phyloP scores from a whole-genome alignment of 768 basidiomycete genomes.

The Mycena belliarum region DNA sequence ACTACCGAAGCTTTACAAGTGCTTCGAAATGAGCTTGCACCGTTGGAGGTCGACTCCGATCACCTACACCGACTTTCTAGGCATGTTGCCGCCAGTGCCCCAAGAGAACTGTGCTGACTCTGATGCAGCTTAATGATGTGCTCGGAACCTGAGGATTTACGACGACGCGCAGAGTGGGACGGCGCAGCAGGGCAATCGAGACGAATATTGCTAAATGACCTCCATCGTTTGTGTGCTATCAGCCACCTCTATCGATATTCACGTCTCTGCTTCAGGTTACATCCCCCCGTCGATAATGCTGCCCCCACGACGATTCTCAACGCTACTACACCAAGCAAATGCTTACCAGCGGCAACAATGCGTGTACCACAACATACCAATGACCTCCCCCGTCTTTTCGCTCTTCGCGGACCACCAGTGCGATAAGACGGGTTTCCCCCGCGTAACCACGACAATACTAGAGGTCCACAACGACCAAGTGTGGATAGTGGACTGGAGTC shows the following conservation, averaged over 20 bases:
- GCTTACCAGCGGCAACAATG: conserved; percentile 79
- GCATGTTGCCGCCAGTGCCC: conserved; percentile 40
- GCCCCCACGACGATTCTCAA: conserved; percentile 83
- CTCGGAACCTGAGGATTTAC: conserved; percentile 78
- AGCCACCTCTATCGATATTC: background rate
- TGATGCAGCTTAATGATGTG: conserved; percentile 86
- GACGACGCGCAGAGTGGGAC: conserved; percentile 84
- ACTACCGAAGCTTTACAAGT: conserved; percentile 83
- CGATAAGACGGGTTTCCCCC: conserved; percentile 79
- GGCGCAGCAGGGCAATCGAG: conserved; percentile 83
- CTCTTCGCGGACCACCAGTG: conserved; percentile 87
- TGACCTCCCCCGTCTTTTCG: conserved; percentile 63
- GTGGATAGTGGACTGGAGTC: conserved; percentile 96
- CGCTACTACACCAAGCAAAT: conserved; percentile 84
- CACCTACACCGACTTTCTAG: conserved; percentile 87
- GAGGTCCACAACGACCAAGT: conserved; percentile 91
- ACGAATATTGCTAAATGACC: conserved; percentile 65
- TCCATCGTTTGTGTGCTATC: conserved; percentile 67
- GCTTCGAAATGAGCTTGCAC: conserved; percentile 85
- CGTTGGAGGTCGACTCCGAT: conserved; percentile 76
- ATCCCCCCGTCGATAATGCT: conserved; percentile 93
- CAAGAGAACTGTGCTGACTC: conserved; percentile 16
- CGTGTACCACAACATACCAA: conserved; percentile 80
- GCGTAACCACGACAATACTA: conserved; percentile 80
- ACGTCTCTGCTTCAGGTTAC: conserved; percentile 53